Percentiles rank a stretch among this genome's conserved stretches.
phyloP scores from a whole-genome alignment of 2,329 filamentous ascomycete genomes.

The Hymenoscyphus linearis region DNA sequence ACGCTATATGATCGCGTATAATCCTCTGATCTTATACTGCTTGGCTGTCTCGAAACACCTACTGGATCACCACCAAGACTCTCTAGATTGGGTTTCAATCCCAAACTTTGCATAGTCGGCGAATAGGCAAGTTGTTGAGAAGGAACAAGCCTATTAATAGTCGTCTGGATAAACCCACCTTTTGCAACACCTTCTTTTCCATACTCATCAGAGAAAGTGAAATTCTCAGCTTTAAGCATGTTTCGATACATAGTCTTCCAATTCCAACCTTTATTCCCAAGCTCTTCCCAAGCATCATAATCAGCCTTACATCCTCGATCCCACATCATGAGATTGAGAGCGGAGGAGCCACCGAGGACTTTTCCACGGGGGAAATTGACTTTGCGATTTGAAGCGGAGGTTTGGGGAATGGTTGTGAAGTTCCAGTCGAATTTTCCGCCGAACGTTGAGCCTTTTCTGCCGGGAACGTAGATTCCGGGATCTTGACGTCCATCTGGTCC shows the following conservation, averaged over 20 bases:
- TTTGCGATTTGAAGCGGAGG: conserved; percentile 22
- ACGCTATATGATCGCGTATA: conserved; percentile 46
- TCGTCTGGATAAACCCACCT: conserved; percentile 34
- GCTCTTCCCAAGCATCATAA: conserved; percentile 37
- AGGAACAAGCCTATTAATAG: conserved; percentile 40
- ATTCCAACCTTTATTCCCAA: conserved; percentile 40
- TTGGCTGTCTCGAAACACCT: conserved; percentile 46
- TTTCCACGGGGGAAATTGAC: conserved; percentile 13
- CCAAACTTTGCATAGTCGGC: conserved; percentile 43
- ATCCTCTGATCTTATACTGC: conserved; percentile 41
- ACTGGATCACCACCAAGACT: conserved; percentile 45
- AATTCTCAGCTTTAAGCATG: conserved; percentile 18
- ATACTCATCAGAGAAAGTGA: conserved; percentile 10
- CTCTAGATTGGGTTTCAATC: conserved; percentile 37
- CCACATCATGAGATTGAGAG: conserved; percentile 29
- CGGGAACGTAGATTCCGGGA: conserved; percentile 35
- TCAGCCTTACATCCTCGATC: conserved; percentile 19
- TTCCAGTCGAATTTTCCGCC: conserved; percentile 39
- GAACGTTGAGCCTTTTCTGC: conserved; percentile 31
- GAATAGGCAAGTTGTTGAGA: conserved; percentile 40
- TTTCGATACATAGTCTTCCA: conserved; percentile 33
- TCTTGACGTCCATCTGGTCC: conserved; percentile 29
- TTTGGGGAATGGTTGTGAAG: conserved; percentile 35
- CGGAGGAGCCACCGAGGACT: conserved; percentile 34
- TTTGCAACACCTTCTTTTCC: conserved; percentile 31